A percentile compares a stretch with the other conserved stretches of the same genome.
These are phyloP conservation scores for Globisporangium recalcitrans DNA, from an alignment of 352 stramenopile genomes.

Conservation along the genomic window DNA sequence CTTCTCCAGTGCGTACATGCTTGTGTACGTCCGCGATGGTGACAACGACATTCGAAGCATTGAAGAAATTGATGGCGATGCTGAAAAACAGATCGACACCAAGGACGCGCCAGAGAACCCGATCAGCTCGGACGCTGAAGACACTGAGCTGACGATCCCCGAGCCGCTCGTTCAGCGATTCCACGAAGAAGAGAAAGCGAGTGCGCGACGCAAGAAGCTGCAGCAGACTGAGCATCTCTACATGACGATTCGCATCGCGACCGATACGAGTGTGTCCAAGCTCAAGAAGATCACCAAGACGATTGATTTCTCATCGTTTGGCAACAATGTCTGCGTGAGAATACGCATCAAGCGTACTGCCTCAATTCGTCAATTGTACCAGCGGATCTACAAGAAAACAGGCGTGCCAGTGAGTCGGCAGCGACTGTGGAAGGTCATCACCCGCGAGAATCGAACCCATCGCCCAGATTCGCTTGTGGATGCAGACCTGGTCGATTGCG, in stretches of 20 bases:
- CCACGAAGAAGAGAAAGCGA: constrained; percentile 71
- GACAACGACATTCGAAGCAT: constrained; percentile 67
- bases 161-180: constrained; percentile 56
- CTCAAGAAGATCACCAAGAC: constrained; percentile 75
- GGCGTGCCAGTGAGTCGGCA: constrained; percentile 62
- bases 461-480: constrained; percentile 60
- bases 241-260: constrained; percentile 75
- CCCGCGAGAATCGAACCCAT: constrained; percentile 76
- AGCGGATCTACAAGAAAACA: constrained; percentile 49
- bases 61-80: constrained; percentile 17
- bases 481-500: constrained; percentile 33
- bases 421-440: constrained; percentile 83
- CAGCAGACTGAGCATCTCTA: constrained; percentile 82
- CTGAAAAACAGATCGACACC: background rate
- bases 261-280: constrained; percentile 56
- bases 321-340: constrained; percentile 47
- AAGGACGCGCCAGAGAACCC: background rate
- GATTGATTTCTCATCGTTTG: constrained; percentile 73
- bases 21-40: constrained; percentile 81
- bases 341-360: constrained; percentile 63
- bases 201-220: constrained; percentile 61
- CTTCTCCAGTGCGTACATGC: constrained; percentile 87
- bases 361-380: constrained; percentile 63
- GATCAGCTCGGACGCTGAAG: background rate
- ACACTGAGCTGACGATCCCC: constrained; percentile 40